These are phyloP conservation scores for Omphalea diandra DNA, from an alignment of 441 rosid species.

Conservation along the genomic window DNA sequence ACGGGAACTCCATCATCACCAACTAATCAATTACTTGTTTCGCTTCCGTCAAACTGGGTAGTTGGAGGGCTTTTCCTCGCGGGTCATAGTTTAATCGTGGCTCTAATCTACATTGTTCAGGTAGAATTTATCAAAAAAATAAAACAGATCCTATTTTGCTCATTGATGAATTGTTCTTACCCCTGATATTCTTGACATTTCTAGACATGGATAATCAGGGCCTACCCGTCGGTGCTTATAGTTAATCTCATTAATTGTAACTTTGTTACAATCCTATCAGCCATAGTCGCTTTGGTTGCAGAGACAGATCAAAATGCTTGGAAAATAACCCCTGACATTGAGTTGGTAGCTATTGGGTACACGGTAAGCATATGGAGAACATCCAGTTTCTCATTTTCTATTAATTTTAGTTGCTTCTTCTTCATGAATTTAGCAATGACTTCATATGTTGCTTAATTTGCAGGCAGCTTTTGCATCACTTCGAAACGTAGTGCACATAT, in stretches of 20 bases:
- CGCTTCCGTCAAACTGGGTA: constrained; percentile 27
- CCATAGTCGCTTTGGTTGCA: constrained; percentile 19
- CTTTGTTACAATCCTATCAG: constrained; percentile 27
- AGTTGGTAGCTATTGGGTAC: constrained; percentile 27
- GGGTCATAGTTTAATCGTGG: constrained; percentile 20
- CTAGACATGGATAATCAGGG: constrained; percentile 37
- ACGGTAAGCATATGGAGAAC: constrained; percentile 23
- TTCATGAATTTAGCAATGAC: not conserved
- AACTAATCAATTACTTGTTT: not conserved
- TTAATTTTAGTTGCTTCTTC: not conserved
- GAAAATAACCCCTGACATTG: constrained; percentile 28
- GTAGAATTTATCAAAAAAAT: constrained; percentile 11
- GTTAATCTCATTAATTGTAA: constrained; percentile 18
- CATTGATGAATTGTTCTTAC: not conserved
- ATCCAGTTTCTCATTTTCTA: not conserved
- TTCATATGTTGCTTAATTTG: constrained; percentile 1
- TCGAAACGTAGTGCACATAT: constrained; percentile 36
- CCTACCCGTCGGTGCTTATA: constrained; percentile 35
- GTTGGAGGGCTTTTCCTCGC: constrained; percentile 33
- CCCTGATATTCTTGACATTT: not conserved
- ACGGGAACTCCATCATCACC: not conserved
- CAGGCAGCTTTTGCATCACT: constrained; percentile 36
- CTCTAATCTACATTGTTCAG: constrained; percentile 28
- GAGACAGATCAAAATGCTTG: constrained; percentile 34
- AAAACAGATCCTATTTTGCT: not conserved